A percentile compares a stretch with the other conserved stretches of the same genome.
Conservation (phyloP, 306 rosid species). For the Prunus campanulata region DNA sequence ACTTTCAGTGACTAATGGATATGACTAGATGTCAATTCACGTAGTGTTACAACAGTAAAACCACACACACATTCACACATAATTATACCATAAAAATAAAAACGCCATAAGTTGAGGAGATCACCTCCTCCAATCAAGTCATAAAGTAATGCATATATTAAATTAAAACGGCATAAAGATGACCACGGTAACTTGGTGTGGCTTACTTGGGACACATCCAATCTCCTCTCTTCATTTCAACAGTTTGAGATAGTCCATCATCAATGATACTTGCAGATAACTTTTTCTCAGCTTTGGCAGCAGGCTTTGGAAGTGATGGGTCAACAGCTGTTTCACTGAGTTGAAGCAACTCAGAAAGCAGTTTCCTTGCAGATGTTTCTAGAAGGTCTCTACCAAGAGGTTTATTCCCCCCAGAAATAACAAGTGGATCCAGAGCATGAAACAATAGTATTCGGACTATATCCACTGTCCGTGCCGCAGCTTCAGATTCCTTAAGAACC, state of each 20-base stretch:
- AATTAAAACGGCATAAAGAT: constrained; percentile 12
- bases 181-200: constrained; percentile 4
- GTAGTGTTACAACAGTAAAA: not conserved
- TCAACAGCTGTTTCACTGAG: constrained; percentile 60
- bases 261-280: constrained; percentile 19
- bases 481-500: constrained; percentile 58
- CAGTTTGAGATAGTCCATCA: constrained; percentile 30
- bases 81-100: not conserved
- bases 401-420: constrained; percentile 64
- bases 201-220: constrained; percentile 93
- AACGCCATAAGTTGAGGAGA: not conserved
- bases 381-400: constrained; percentile 63
- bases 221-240: constrained; percentile 75
- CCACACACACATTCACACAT: not conserved
- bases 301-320: constrained; percentile 41
- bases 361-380: constrained; percentile 72
- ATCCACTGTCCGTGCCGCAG: constrained; percentile 86
- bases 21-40: not conserved
- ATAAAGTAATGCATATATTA: constrained; percentile 1
- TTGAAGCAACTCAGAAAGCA: constrained; percentile 64
- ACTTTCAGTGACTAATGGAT: not conserved
- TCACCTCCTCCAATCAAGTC: not conserved
- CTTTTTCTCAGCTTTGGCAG: constrained; percentile 32
- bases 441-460: constrained; percentile 66
- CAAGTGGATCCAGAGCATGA: constrained; percentile 75